phyloP scores from a whole-genome alignment of 1,284 basidiomycete species.

The Trichosporon coremiiforme region DNA sequence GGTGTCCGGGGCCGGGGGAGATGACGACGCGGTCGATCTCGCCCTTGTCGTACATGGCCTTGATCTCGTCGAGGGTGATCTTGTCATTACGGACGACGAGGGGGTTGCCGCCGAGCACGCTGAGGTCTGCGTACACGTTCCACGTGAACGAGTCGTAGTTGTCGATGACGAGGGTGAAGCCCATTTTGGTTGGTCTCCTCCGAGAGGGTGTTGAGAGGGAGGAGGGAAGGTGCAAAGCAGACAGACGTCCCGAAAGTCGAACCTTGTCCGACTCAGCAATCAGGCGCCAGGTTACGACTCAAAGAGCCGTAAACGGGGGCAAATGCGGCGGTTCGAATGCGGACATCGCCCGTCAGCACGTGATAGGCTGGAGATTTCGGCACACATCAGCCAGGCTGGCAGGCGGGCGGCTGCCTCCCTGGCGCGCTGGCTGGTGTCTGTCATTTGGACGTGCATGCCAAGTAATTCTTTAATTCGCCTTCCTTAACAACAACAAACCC shows the following conservation, averaged over 20 bases:
- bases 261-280: constrained; percentile 10
- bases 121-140: constrained; percentile 92
- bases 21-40: constrained; percentile 80
- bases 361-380: constrained; percentile 11
- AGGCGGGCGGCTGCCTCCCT: neutral
- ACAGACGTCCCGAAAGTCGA: neutral
- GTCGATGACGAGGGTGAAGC: constrained; percentile 73
- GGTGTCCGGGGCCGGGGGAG: constrained; percentile 96
- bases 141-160: constrained; percentile 96
- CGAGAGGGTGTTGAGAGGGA: too few relatives aligned
- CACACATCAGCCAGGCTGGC: too few relatives aligned
- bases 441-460: neutral
- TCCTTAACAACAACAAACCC: neutral
- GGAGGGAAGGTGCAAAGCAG: neutral
- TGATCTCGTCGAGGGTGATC: constrained; percentile 67
- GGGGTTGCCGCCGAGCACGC: constrained; percentile 78
- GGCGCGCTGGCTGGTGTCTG: too few relatives aligned
- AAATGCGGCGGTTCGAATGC: constrained; percentile 3
- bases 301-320: neutral
- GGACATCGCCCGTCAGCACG: neutral
- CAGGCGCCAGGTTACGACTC: neutral
- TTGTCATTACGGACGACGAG: constrained; percentile 90
- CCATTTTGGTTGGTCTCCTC: constrained; percentile 34
- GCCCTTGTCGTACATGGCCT: constrained; percentile 62
- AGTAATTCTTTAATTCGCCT: too few relatives aligned